Base-by-base conservation (phyloP, 192 early-diverging fungal species). In the Coemansia sp. region DNA sequence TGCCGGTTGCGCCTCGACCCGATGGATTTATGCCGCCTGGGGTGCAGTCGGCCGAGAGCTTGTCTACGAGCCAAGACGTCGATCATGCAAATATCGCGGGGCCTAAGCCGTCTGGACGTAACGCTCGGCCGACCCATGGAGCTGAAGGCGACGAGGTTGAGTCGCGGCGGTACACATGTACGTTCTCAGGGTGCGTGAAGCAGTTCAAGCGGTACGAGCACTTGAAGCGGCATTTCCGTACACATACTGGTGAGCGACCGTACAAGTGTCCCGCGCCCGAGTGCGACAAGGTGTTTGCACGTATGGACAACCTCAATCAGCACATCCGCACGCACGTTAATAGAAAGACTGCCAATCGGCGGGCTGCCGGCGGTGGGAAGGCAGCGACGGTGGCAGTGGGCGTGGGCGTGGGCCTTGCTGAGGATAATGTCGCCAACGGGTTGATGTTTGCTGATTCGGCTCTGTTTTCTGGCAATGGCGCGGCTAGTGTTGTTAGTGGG, bases 241-340 rank as follows among this genome's bases (percentile, higher is more conserved):
- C 87, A 0, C 90, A 93, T 65, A 93, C 89, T 13, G 91, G 91
- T 34, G 91, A 93, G 71, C 84, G 86, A 47, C 91, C 91, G 1
- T 91, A 89, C 80, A 70, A 84, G 41, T 93, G 91, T 60, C 69
- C 70, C 11, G 82, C 87, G 2, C 78, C 84, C 10, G 89, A 84
- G 40, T 93, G 91, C 59, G 86, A 76, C 32, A 92, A 91, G 67
- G 82, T 75, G 41, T 93, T 93, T 83, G 88, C 89, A 29, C 86
- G 90, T n/a, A 88, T 87, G 37, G 92, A 92, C 70, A 89, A 87
- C 13, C 76, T 93, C 18, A 83, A 85, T 47, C 86, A 88, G 52
- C 92, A 93, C 43, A 71, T 80, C 11, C 80, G 86, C 55, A 87
- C 84, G 18, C 89, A 88, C 52, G 73, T 79, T 55, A 76, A 85